Conservation (phyloP, 139 green algal genomes). For the Closterium sp. region DNA sequence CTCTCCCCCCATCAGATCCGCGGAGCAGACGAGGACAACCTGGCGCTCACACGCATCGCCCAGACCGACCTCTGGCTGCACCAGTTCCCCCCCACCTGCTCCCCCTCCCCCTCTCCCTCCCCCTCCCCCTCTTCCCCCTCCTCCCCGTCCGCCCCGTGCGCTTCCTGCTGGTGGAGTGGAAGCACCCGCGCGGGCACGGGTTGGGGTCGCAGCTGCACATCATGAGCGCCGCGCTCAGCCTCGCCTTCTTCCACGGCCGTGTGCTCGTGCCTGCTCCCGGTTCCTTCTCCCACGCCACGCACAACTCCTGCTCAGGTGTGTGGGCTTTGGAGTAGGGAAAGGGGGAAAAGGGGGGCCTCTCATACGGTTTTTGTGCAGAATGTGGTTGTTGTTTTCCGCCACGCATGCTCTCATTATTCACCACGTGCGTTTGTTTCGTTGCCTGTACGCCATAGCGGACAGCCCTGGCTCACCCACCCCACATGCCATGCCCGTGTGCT, state of each 20-base stretch:
- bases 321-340: not conserved
- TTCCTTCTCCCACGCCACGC: not conserved
- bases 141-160: slow-evolving; percentile 6
- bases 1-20: slow-evolving; percentile 11
- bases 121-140: not conserved
- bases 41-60: slow-evolving; percentile 11
- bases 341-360: not conserved
- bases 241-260: not conserved
- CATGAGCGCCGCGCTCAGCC: slow-evolving; percentile 18
- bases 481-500: not conserved
- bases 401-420: not conserved
- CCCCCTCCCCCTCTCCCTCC: not conserved
- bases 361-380: not conserved
- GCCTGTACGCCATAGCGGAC: not conserved
- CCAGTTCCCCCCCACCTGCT: slow-evolving; percentile 32
- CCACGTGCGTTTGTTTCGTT: not conserved
- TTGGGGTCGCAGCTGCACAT: slow-evolving; percentile 39
- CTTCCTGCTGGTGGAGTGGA: slow-evolving; percentile 39
- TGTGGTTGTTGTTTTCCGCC: not conserved
- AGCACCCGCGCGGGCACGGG: slow-evolving; percentile 9
- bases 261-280: not conserved
- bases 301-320: slow-evolving; percentile 2
- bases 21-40: slow-evolving; percentile 34
- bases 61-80: slow-evolving; percentile 42
- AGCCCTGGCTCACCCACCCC: not conserved